Conservation (phyloP, 306 rosid genomes). For the Psophocarpus tetragonolobus region DNA sequence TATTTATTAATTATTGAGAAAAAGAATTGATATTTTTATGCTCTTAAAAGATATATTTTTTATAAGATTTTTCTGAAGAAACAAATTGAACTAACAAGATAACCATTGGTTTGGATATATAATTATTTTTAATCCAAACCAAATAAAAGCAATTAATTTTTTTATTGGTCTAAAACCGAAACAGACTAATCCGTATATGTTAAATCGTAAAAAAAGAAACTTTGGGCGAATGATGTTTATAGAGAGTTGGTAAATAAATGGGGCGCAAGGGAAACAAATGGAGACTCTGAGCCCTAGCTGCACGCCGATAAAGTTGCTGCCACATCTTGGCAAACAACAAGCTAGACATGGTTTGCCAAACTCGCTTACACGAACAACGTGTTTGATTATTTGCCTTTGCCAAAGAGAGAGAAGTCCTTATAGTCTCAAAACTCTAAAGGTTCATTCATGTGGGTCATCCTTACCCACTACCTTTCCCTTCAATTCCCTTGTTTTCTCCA, state of each 20-base stretch:
- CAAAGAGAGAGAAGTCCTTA: not conserved
- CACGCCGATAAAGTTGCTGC: conserved; percentile 44
- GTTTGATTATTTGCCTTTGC: conserved; percentile 16
- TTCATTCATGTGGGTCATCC: conserved; percentile 44
- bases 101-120: too few relatives aligned
- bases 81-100: too few relatives aligned
- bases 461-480: conserved; percentile 35
- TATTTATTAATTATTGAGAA: too few relatives aligned
- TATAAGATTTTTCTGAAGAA: too few relatives aligned
- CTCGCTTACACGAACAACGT: conserved; percentile 16
- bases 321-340: not conserved
- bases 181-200: too few relatives aligned
- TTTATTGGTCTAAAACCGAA: too few relatives aligned
- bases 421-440: conserved; percentile 5
- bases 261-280: not conserved
- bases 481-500: conserved; percentile 28
- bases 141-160: too few relatives aligned
- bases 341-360: conserved; percentile 26
- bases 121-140: too few relatives aligned
- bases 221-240: not conserved
- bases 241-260: not conserved
- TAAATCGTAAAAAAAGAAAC: too few relatives aligned
- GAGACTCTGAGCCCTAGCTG: not conserved
- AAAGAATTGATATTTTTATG: too few relatives aligned
- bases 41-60: too few relatives aligned